phyloP scores from a whole-genome alignment of 129 eudicot species.

The Pulicaria dysenterica region DNA sequence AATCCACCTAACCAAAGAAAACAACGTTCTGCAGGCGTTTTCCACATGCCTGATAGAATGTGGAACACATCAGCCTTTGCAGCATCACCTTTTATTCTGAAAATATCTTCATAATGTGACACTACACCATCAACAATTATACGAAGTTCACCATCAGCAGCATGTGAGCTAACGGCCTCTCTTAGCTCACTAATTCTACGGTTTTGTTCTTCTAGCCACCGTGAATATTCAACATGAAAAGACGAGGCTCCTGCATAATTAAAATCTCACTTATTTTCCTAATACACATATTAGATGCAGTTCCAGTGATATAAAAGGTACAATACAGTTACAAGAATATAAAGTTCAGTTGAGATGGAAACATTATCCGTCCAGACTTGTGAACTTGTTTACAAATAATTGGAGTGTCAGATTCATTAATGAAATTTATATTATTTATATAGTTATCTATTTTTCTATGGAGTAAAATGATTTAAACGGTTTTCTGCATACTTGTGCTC shows the following conservation, averaged over 20 bases:
- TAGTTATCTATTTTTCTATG: background rate
- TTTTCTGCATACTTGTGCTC: background rate
- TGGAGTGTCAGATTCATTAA: background rate
- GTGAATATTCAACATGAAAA: conserved; percentile 79
- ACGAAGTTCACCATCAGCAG: conserved; percentile 88
- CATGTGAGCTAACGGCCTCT: conserved; percentile 85
- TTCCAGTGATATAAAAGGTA: background rate
- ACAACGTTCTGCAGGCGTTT: conserved; percentile 82
- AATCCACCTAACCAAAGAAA: conserved; percentile 84
- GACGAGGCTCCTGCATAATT: conserved; percentile 71
- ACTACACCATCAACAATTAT: conserved; percentile 72
- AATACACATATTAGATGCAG: background rate
- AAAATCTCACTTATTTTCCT: background rate
- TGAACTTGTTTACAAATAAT: background rate
- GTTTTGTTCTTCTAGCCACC: conserved; percentile 90
- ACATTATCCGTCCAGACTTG: background rate
- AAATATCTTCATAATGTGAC: conserved; percentile 75
- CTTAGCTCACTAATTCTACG: conserved; percentile 73
- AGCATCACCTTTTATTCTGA: conserved; percentile 63
- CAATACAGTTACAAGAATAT: background rate
- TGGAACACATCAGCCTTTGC: conserved; percentile 76
- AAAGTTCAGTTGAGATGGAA: background rate
- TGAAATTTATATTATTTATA: background rate
- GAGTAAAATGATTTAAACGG: background rate
- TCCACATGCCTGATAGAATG: conserved; percentile 85